phyloP scores from a whole-genome alignment of 176 grass and related monocot genomes.

The Calamus simplicifolius region DNA sequence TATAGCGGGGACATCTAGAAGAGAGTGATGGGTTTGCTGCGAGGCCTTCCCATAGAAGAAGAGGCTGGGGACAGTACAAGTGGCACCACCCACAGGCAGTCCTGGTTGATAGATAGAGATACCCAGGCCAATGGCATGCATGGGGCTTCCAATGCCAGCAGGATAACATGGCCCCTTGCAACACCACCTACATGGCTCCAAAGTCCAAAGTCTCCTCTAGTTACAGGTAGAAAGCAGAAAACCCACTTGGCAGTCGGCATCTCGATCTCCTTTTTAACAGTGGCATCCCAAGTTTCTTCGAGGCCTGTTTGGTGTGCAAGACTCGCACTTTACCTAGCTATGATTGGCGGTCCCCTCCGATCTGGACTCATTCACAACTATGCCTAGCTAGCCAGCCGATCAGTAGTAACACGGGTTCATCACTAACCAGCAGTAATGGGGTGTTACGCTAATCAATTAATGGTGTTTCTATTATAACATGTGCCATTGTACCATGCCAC shows the following conservation, averaged over 20 bases:
- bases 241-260: too few relatives aligned
- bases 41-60: too few relatives aligned
- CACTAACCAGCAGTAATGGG: background rate
- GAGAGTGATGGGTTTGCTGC: background rate
- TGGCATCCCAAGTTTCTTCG: too few relatives aligned
- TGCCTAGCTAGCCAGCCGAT: too few relatives aligned
- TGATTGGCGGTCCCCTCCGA: background rate
- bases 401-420: background rate
- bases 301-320: background rate
- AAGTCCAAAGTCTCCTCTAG: too few relatives aligned
- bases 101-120: background rate
- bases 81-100: background rate
- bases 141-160: background rate
- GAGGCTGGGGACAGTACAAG: constrained; percentile 3
- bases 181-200: too few relatives aligned
- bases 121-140: background rate
- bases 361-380: background rate
- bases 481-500: constrained; percentile 2
- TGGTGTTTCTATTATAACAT: background rate
- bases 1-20: background rate
- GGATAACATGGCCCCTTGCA: background rate
- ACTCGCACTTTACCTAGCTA: background rate
- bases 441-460: background rate
- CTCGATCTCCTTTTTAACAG: too few relatives aligned
- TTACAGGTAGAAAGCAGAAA: too few relatives aligned